These are phyloP conservation scores for Clohesyomyces aquaticus DNA, from an alignment of 495 filamentous ascomycete species.

Conservation along the genomic window DNA sequence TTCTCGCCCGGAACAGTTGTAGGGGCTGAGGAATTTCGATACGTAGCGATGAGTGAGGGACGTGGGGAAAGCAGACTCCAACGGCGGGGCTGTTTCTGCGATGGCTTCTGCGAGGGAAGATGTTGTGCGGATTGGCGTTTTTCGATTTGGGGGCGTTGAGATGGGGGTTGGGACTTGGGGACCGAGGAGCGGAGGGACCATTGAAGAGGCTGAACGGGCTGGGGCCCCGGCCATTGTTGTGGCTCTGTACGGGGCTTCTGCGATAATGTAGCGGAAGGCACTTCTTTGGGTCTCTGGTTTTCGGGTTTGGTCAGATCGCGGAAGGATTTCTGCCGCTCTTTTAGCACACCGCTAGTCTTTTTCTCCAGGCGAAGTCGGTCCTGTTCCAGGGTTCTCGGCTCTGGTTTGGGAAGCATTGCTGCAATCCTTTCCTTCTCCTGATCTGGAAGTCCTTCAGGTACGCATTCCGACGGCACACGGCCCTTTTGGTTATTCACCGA, in stretches of 20 bases:
- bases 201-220: background rate
- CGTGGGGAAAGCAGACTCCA: background rate
- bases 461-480: background rate
- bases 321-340: background rate
- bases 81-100: background rate
- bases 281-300: background rate
- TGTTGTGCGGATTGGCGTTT: background rate
- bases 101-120: background rate
- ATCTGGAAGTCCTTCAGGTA: constrained; percentile 10
- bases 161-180: background rate
- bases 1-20: background rate
- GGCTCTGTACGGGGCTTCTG: background rate
- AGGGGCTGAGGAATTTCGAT: background rate
- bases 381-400: background rate
- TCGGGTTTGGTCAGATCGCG: background rate
- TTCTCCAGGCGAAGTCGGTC: background rate
- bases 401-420: constrained; percentile 20
- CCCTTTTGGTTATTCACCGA: constrained; percentile 15
- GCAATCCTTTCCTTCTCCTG: constrained; percentile 23
- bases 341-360: background rate
- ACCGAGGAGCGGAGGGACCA: background rate
- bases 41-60: background rate
- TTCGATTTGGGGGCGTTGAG: background rate
- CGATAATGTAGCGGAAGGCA: background rate
- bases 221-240: background rate